Evolutionary conservation across 208 protist genomes (phyloP).

Genomic region (Trypanosoma rangeli): DNA sequence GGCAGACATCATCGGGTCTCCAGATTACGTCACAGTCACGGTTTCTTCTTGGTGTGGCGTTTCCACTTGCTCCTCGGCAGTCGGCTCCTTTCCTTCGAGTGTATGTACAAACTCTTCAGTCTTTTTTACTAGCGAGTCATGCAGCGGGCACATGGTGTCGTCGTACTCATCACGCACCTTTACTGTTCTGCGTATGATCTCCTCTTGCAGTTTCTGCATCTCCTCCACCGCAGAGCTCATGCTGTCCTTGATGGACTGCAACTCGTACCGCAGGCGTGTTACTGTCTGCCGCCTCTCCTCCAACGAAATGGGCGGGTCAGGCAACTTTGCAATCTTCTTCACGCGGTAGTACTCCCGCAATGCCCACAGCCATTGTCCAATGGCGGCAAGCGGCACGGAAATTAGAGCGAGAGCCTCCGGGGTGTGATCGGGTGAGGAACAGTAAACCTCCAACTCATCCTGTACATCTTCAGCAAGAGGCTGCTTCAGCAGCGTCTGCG

Average conservation of each 20-base stretch:
- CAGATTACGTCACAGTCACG: background rate
- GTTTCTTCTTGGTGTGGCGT: background rate
- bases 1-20: background rate
- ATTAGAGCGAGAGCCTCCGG: conserved; percentile 38
- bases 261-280: conserved; percentile 41
- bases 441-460: conserved; percentile 61
- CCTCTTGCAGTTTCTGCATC: conserved; percentile 32
- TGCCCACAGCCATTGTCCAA: conserved; percentile 65
- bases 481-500: conserved; percentile 48
- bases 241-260: conserved; percentile 51
- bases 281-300: conserved; percentile 26
- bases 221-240: conserved; percentile 35
- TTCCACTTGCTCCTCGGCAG: conserved; percentile 10
- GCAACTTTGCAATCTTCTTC: conserved; percentile 42
- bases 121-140: conserved; percentile 61
- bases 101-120: conserved; percentile 51
- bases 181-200: conserved; percentile 34
- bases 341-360: conserved; percentile 66
- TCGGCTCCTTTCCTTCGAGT: conserved; percentile 9
- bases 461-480: conserved; percentile 38
- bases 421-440: conserved; percentile 42
- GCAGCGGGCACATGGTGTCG: conserved; percentile 72
- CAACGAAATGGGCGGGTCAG: conserved; percentile 3
- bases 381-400: conserved; percentile 56
- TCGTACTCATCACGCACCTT: conserved; percentile 74